Percentiles rank a stretch among this genome's conserved stretches.
These are phyloP conservation scores for Endogone sp. DNA, from an alignment of 192 early-diverging fungal species.

Conservation along the genomic window DNA sequence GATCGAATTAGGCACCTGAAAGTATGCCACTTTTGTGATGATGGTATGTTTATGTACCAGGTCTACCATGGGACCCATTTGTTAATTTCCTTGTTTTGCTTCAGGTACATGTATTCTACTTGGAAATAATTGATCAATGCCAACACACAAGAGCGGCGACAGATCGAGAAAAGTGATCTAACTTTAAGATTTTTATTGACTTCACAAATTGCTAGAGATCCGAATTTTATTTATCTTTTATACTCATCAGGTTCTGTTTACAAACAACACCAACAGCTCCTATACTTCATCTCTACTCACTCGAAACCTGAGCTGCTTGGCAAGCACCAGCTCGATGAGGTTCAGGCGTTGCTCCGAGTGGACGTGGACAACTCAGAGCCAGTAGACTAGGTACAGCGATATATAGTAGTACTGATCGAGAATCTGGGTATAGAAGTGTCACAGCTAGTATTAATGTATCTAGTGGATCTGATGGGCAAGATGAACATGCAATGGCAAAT, in stretches of 20 bases:
- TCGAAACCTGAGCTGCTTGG: conserved; percentile 15
- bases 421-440: conserved; percentile 22
- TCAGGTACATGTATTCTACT: conserved; percentile 12
- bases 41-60: not conserved
- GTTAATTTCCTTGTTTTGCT: not conserved
- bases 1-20: too few relatives aligned
- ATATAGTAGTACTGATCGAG: conserved; percentile 19
- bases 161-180: not conserved
- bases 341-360: conserved; percentile 9
- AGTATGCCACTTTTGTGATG: too few relatives aligned
- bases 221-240: not conserved
- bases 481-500: not conserved
- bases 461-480: conserved; percentile 4
- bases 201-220: too few relatives aligned
- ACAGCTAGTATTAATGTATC: conserved; percentile 16
- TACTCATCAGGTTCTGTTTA: not conserved
- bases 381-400: conserved; percentile 19
- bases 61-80: not conserved
- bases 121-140: conserved; percentile 9
- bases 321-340: conserved; percentile 10
- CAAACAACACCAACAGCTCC: not conserved
- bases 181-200: not conserved
- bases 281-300: not conserved
- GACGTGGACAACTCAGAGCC: conserved; percentile 11
- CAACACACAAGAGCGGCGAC: not conserved